Evolutionary conservation across 192 early-diverging fungal genomes (phyloP).

Genomic region (Paraglomus occultum): DNA sequence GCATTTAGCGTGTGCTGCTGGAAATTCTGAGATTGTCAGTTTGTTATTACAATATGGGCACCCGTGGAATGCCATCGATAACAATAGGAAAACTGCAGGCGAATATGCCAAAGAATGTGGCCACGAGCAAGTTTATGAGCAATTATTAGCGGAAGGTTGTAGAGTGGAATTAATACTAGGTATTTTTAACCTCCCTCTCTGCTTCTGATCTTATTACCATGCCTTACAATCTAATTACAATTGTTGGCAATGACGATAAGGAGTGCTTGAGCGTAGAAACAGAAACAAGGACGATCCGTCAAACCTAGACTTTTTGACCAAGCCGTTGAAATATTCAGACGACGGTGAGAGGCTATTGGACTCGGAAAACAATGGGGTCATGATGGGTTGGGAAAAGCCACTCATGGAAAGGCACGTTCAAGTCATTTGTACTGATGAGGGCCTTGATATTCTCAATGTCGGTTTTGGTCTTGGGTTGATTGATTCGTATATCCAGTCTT

Average conservation of each 20-base stretch:
- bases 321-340: conserved; percentile 72
- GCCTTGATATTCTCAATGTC: conserved; percentile 65
- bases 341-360: conserved; percentile 81
- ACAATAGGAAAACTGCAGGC: conserved; percentile 71
- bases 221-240: conserved; percentile 2
- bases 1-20: conserved; percentile 69
- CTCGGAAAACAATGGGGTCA: conserved; percentile 85
- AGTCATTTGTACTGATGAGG: conserved; percentile 63
- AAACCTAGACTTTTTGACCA: conserved; percentile 76
- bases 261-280: conserved; percentile 16
- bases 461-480: conserved; percentile 94
- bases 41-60: conserved; percentile 62
- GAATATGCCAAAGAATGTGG: conserved; percentile 76
- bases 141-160: conserved; percentile 81
- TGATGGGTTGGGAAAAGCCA: conserved; percentile 98
- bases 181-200: conserved; percentile 40
- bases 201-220: background rate
- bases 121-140: conserved; percentile 68
- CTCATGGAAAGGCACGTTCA: conserved; percentile 88
- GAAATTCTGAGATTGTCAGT: conserved; percentile 60
- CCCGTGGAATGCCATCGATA: conserved; percentile 85
- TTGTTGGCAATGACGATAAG: conserved; percentile 22
- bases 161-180: conserved; percentile 81
- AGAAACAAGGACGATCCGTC: conserved; percentile 48
- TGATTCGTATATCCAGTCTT: conserved; percentile 77